Base-by-base conservation (phyloP, 1,284 basidiomycete genomes). In the Puccinia polysora region DNA sequence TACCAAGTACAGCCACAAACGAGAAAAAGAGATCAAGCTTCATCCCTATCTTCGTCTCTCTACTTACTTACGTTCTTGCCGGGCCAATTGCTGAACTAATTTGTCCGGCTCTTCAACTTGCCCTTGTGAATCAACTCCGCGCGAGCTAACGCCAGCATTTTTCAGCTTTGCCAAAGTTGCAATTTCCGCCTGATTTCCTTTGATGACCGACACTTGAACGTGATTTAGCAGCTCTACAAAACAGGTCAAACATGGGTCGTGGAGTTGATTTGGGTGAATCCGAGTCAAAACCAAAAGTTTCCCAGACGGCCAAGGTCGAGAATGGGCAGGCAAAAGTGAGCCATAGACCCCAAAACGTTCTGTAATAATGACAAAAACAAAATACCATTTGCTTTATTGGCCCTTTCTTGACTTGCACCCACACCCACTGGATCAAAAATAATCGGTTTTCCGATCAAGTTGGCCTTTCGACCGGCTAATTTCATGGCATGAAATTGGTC, bases 351-450 rank as follows among this genome's bases (percentile, higher is more conserved):
- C n/a, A n/a, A n/a, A n/a, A n/a, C n/a, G n/a, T n/a, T n/a, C n/a
- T n/a, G n/a, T n/a, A n/a, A n/a, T n/a, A n/a, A n/a, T n/a, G 45
- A 53, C 32, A 50, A 63, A 23, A 14, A n/a, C n/a, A n/a, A n/a
- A n/a, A n/a, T 73, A 82, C 83, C 79, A 62, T 81, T 77, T 5
- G 83, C 81, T 0, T 83, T 84, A 18, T 82, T 81, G 74, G 85
- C 85, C 47, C 94, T 84, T 79, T 87, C 91, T 0, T 80, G 75
- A 3, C 90, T 90, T 0, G 94, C 92, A 5, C 93, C 93, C 0
- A 94, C 86, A 2, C 92, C 95, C 4, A 97, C 95, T 1, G 94
- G 94, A 80, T 97, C 94, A 75, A 96, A 91, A 0, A 97, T 84
- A 2, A 97, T 81, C 2, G 93, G 92, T 78, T 89, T 92, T 75